phyloP scores from a whole-genome alignment of 306 rosid species.

The Quercus parvula region DNA sequence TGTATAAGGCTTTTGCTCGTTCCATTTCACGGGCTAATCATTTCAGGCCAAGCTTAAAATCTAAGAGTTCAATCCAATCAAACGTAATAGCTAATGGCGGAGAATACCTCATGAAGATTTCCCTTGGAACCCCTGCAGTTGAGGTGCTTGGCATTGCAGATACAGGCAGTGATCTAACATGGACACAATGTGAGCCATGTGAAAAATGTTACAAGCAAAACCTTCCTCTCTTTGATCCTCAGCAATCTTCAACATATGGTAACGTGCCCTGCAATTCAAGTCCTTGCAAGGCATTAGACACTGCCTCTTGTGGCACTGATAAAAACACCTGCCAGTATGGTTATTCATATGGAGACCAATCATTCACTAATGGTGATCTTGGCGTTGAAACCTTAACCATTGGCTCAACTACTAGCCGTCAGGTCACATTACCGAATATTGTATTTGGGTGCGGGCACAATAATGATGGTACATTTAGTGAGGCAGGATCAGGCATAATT shows the following conservation, averaged over 20 bases:
- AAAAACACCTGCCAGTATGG: conserved; percentile 19
- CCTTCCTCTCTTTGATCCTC: conserved; percentile 41
- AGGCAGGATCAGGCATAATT: conserved; percentile 37
- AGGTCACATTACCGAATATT: conserved; percentile 5
- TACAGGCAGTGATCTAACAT: conserved; percentile 61
- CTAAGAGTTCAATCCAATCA: neutral
- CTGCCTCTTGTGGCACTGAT: neutral
- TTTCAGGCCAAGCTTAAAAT: neutral
- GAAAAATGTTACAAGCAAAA: conserved; percentile 43
- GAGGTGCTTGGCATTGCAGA: conserved; percentile 46
- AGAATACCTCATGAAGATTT: conserved; percentile 51
- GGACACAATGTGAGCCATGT: conserved; percentile 70
- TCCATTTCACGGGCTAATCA: conserved; percentile 30
- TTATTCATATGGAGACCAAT: conserved; percentile 40
- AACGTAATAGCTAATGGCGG: conserved; percentile 24
- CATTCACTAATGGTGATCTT: conserved; percentile 40
- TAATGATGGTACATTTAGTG: conserved; percentile 35
- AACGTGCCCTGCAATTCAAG: conserved; percentile 21
- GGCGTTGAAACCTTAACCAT: conserved; percentile 36
- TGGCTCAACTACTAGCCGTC: neutral
- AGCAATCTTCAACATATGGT: conserved; percentile 35
- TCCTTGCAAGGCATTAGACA: conserved; percentile 1
- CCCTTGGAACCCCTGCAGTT: conserved; percentile 51
- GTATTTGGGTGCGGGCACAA: conserved; percentile 49
- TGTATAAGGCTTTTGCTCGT: conserved; percentile 40